Evolutionary conservation across 2,329 filamentous ascomycete genomes (phyloP).

Genomic region (Cordyceps fumosorosea): DNA sequence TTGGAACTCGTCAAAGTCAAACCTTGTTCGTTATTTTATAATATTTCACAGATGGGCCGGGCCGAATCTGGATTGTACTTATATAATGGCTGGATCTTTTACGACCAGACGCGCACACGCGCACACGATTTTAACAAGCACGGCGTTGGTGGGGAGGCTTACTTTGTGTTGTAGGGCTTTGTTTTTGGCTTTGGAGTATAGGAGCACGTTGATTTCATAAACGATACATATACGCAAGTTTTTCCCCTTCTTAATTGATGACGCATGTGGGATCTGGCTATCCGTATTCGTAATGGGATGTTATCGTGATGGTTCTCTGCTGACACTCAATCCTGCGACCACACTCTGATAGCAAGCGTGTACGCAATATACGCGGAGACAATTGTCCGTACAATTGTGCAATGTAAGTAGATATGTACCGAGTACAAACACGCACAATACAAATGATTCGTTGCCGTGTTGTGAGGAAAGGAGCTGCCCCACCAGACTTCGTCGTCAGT

Average conservation of each 20-base stretch:
- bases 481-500: slow-evolving; percentile 5
- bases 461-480: neutral
- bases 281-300: too few species aligned
- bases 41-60: neutral
- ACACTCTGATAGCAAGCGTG: neutral
- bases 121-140: slow-evolving; percentile 6
- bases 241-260: neutral
- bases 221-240: neutral
- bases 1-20: neutral
- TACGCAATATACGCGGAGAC: neutral
- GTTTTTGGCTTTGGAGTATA: neutral
- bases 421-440: too few species aligned
- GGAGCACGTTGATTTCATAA: neutral
- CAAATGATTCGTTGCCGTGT: too few species aligned
- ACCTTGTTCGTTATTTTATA: neutral
- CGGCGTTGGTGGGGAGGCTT: neutral
- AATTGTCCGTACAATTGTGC: neutral
- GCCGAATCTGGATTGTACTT: neutral
- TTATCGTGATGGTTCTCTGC: too few species aligned
- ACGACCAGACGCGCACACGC: neutral
- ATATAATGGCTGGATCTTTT: neutral
- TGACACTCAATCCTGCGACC: neutral
- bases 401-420: neutral
- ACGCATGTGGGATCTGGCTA: neutral
- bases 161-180: neutral